Base-by-base conservation (phyloP, 1,284 basidiomycete species). In the Cryptococcus sp. region DNA sequence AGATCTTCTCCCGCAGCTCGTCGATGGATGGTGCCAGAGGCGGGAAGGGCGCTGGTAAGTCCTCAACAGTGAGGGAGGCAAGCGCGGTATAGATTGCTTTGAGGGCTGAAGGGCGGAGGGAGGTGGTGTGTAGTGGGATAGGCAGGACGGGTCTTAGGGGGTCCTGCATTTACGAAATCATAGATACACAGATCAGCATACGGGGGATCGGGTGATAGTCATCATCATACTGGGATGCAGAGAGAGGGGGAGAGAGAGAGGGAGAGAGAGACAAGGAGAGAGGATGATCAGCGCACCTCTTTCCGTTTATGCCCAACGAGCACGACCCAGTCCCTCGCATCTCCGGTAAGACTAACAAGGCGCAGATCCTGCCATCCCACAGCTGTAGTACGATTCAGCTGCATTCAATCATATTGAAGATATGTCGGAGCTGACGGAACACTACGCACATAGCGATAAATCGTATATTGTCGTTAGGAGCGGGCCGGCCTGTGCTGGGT, bases 361-460 rank as follows among this genome's bases (percentile, higher is more conserved):
- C 74, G 64, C 1, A 79, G 62, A 55, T 76, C 69, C n/a, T 61
- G 56, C 79, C 79, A 80, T 64, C 76, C 75, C 31, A 78, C 71
- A 38, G 78, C 79, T 78, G 45, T 25, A 20, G 49, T n/a, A 25
- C 23, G 3, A 27, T 13, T 53, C 35, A 58, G 31, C 47, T 48
- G 38, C n/a, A 22, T 22, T 16, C 49, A 39, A 45, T 46, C 19
- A 13, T 7, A 41, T 31, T 17, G 13, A 47, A 17, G 50, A 31
- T n/a, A 23, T 35, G 2, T 11, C 25, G 31, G 11, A 31, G 20
- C 49, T 7, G 31, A 42, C 46, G 27, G 35, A 13, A 35, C n/a
- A 41, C 23, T 3, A 70, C 75, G 48, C 40, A 77, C 77, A 75
- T 11, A 79, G 72, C 0, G 71, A 60, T n/a, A 80, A 67, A 59